A percentile compares a stretch with the other conserved stretches of the same genome.
Conservation (phyloP, 2,329 filamentous ascomycete genomes). For the Sclerotinia trifoliorum region DNA sequence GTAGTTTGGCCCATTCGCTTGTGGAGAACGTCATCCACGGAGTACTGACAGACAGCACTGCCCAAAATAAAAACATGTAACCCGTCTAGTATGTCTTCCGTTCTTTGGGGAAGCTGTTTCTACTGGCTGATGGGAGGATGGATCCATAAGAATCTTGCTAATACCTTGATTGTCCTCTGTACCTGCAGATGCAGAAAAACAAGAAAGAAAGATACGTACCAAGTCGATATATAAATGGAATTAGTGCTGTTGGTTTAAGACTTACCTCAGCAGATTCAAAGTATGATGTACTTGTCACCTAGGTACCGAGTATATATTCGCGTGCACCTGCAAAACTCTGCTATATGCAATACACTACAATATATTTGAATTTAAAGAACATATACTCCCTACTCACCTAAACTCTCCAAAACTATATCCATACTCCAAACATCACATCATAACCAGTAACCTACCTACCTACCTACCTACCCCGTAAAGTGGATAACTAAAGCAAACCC, state of each 20-base stretch:
- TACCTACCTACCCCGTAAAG: neutral
- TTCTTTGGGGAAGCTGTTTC: neutral
- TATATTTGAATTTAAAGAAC: no score
- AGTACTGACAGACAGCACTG: neutral
- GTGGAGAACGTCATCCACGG: conserved; percentile 1
- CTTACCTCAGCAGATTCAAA: neutral
- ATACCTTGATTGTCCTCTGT: neutral
- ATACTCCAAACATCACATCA: neutral
- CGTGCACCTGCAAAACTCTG: neutral
- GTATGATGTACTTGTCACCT: no score
- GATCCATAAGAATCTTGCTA: neutral
- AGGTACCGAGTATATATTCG: neutral
- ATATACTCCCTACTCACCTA: no score
- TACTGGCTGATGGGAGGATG: neutral
- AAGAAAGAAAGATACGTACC: neutral
- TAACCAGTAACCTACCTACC: no score
- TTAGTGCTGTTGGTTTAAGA: no score
- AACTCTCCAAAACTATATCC: no score
- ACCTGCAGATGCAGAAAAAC: neutral
- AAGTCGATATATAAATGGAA: neutral
- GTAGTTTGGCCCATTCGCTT: neutral
- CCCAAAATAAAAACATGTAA: no score
- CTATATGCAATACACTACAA: neutral
- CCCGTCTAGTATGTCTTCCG: neutral
- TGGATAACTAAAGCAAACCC: neutral